phyloP scores from a whole-genome alignment of 371 early-diverging fungal species.

The Mucor ambiguus region DNA sequence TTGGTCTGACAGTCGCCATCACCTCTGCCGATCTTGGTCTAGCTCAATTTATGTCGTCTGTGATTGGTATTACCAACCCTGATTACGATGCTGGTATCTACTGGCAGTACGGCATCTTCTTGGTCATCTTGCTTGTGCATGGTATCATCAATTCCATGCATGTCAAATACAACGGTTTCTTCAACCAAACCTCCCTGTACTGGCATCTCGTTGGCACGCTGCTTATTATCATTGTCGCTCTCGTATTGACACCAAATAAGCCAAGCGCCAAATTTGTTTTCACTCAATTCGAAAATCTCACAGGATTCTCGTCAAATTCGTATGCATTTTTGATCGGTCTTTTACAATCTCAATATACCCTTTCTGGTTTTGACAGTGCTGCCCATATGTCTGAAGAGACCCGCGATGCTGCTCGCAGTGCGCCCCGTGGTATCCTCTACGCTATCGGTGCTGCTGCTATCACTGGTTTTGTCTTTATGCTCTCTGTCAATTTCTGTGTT shows the following conservation, averaged over 20 bases:
- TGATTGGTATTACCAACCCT: conserved; percentile 44
- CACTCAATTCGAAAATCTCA: conserved; percentile 46
- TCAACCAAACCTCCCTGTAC: conserved; percentile 61
- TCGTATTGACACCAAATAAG: conserved; percentile 55
- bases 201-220: conserved; percentile 65
- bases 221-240: conserved; percentile 56
- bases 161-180: conserved; percentile 52
- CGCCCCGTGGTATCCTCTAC: conserved; percentile 67
- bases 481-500: conserved; percentile 46
- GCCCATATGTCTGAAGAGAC: conserved; percentile 84
- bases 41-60: conserved; percentile 51
- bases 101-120: conserved; percentile 45
- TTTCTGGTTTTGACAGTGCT: conserved; percentile 74
- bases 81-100: conserved; percentile 42
- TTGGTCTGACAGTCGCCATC: conserved; percentile 54
- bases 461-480: conserved; percentile 44
- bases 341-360: conserved; percentile 54
- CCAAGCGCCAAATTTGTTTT: conserved; percentile 49
- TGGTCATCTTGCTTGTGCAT: conserved; percentile 51
- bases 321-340: conserved; percentile 53
- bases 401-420: conserved; percentile 60
- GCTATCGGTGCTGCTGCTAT: conserved; percentile 50
- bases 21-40: conserved; percentile 57
- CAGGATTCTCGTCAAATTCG: conserved; percentile 44
- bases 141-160: conserved; percentile 62